Percentiles rank a stretch among this genome's conserved stretches.
Evolutionary conservation across 2,329 filamentous ascomycete species (phyloP).

Genomic region (Aspergillus clavatus): DNA sequence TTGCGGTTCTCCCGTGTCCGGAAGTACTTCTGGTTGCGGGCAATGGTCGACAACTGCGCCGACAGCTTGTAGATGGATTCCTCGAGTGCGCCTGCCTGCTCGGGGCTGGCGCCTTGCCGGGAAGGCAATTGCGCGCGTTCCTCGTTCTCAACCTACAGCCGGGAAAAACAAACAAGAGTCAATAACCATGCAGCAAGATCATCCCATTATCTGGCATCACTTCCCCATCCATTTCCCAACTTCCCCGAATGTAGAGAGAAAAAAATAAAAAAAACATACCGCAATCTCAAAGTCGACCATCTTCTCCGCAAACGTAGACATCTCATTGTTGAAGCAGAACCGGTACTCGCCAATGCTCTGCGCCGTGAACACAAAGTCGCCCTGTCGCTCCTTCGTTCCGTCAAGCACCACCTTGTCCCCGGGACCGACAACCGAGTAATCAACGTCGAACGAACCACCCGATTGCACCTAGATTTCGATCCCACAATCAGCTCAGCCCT

Average conservation of each 20-base stretch:
- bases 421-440: constrained; percentile 83
- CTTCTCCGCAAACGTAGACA: constrained; percentile 97
- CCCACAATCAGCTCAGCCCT: background rate
- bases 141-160: constrained; percentile 79
- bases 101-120: constrained; percentile 80
- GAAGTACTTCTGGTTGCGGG: constrained; percentile 98
- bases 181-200: background rate
- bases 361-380: constrained; percentile 96
- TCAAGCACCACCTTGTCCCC: constrained; percentile 75
- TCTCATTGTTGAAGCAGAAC: constrained; percentile 98
- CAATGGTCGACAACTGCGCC: constrained; percentile 86
- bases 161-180: background rate
- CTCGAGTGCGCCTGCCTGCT: constrained; percentile 83
- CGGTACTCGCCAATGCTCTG: constrained; percentile 82
- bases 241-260: background rate
- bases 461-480: constrained; percentile 74
- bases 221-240: background rate
- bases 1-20: constrained; percentile 97
- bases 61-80: constrained; percentile 95
- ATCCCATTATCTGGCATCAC: too few relatives aligned
- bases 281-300: constrained; percentile 97
- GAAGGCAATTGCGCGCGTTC: constrained; percentile 73
- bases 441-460: constrained; percentile 93
- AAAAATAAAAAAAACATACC: constrained; percentile 48
- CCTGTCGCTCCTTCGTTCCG: constrained; percentile 86